These are phyloP conservation scores for Wallacemonas rigidus DNA, from an alignment of 208 protist genomes.

Conservation along the genomic window DNA sequence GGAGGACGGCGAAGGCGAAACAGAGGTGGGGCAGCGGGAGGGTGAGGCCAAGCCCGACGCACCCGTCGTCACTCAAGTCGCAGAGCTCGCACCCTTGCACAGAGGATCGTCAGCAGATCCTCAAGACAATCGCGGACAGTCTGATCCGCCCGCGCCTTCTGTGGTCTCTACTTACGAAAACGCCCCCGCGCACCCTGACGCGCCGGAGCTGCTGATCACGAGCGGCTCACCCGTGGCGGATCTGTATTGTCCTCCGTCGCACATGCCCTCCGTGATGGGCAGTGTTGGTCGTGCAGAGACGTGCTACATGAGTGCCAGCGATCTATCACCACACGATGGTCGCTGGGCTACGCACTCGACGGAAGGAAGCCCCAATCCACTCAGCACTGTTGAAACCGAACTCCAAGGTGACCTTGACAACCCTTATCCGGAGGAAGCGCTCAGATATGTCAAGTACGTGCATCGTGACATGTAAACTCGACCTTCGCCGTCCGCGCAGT, in stretches of 20 bases:
- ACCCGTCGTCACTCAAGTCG: too few relatives aligned
- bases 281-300: background rate
- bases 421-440: background rate
- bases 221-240: background rate
- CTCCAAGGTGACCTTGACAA: slow-evolving; percentile 1
- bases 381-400: background rate
- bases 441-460: background rate
- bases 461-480: slow-evolving; percentile 2
- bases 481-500: too few relatives aligned
- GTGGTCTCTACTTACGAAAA: too few relatives aligned
- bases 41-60: too few relatives aligned
- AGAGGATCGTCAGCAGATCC: too few relatives aligned
- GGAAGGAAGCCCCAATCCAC: background rate
- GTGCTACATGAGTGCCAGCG: slow-evolving; percentile 16
- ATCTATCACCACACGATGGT: background rate
- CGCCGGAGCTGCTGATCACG: background rate
- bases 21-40: too few relatives aligned
- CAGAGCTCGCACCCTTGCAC: too few relatives aligned
- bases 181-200: background rate
- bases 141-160: too few relatives aligned
- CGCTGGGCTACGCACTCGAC: background rate
- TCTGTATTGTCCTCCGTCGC: background rate
- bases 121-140: too few relatives aligned
- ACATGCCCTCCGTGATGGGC: slow-evolving; percentile 2
- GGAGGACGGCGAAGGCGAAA: too few relatives aligned